Evolutionary conservation across 192 early-diverging fungal genomes (phyloP), one percentile per base, ranked within the genome.

Genomic region (Neocallimastix lanati): DNA sequence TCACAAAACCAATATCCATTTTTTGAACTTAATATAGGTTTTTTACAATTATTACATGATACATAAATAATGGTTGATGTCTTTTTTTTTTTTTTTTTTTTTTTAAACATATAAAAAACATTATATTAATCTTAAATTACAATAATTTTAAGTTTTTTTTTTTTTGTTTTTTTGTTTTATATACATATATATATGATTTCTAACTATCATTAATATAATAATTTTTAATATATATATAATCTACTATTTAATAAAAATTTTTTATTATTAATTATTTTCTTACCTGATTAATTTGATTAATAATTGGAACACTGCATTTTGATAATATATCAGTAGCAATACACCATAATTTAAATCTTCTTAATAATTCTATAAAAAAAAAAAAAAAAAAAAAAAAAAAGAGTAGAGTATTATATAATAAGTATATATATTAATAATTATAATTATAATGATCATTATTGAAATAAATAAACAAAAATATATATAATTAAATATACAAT

Each of bases 31-130:
- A 83, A 28, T 16, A 93, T 84, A 13, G 88, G 87, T 76, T 91
- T 92, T 78, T 84, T 86, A 81, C 93, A 94, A 77, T 87, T 85
- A 27, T 86, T 89, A 79, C 93, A 95, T 9, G 86, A 82, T 1
- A 88, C 88, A 81, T 95, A 86, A 33, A 95, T 87, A 0, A 90
- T 92, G 25, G 92, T 94, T 0, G 93, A 91, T 78, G 90, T 87
- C 86, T 93, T 13, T 81, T 25, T n/a, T n/a, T n/a, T n/a, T n/a
- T n/a, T n/a, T n/a, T n/a, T n/a, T n/a, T n/a, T n/a, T n/a, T n/a
- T n/a, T n/a, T n/a, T n/a, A n/a, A n/a, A n/a, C n/a, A n/a, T n/a
- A n/a, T n/a, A n/a, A n/a, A n/a, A n/a, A n/a, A n/a, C n/a, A n/a
- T n/a, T n/a, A n/a, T n/a, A n/a, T n/a, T n/a, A n/a, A n/a, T n/a